A percentile compares a stretch with the other conserved stretches of the same genome.
Conservation (phyloP, 2,329 filamentous ascomycete species). For the Arthroderma uncinatum region DNA sequence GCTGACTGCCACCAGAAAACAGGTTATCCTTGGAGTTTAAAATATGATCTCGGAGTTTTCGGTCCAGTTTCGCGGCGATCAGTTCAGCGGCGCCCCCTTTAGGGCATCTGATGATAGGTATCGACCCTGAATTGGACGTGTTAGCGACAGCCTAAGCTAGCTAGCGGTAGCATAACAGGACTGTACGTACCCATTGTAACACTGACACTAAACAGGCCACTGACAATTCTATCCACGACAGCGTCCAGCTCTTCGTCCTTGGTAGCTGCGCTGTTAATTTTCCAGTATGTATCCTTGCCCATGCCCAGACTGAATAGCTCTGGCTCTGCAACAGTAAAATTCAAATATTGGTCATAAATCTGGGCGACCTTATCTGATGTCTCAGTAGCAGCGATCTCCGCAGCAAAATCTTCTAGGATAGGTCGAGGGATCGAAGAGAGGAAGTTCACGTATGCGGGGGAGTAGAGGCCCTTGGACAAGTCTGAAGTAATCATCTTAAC, state of each 20-base stretch:
- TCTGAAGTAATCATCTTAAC: slow-evolving; percentile 74
- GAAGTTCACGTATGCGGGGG: slow-evolving; percentile 93
- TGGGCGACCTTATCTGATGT: slow-evolving; percentile 86
- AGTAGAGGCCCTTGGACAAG: slow-evolving; percentile 76
- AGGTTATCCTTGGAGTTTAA: slow-evolving; percentile 97
- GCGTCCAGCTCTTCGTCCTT: slow-evolving; percentile 81
- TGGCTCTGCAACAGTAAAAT: slow-evolving; percentile 92
- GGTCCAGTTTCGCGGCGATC: slow-evolving; percentile 85
- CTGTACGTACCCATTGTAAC: slow-evolving; percentile 83
- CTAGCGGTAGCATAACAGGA: background rate
- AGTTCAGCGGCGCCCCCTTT: slow-evolving; percentile 88
- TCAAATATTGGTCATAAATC: slow-evolving; percentile 91
- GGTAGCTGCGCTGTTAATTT: slow-evolving; percentile 85
- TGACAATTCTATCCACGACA: slow-evolving; percentile 83
- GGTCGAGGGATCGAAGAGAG: slow-evolving; percentile 83
- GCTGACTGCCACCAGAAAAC: slow-evolving; percentile 55
- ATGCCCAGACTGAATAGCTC: slow-evolving; percentile 91
- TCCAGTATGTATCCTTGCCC: slow-evolving; percentile 88
- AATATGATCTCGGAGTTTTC: slow-evolving; percentile 91
- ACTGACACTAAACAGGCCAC: slow-evolving; percentile 90
- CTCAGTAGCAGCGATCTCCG: slow-evolving; percentile 70
- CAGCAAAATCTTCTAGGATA: slow-evolving; percentile 86
- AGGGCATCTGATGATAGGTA: slow-evolving; percentile 89
- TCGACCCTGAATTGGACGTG: slow-evolving; percentile 49
- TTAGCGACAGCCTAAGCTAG: background rate